These are phyloP conservation scores for Neurospora sp. DNA, from an alignment of 495 filamentous ascomycete genomes.

Conservation along the genomic window DNA sequence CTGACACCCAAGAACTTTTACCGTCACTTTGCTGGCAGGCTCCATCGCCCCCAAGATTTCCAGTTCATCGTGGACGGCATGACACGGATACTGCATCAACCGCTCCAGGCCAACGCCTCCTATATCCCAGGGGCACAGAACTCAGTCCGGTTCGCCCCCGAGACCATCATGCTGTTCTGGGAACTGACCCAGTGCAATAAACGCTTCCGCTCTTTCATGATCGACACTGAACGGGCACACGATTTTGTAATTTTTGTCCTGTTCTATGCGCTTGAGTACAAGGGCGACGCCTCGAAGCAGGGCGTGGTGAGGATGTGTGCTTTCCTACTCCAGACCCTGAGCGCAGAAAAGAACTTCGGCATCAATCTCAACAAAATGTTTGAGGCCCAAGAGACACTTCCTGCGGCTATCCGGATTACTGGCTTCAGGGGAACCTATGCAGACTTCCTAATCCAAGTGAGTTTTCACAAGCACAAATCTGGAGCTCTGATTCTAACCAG, in stretches of 20 bases:
- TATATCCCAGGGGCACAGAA: constrained; percentile 84
- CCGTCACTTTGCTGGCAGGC: constrained; percentile 79
- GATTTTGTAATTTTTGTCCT: constrained; percentile 87
- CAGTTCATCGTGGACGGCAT: constrained; percentile 96
- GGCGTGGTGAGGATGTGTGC: constrained; percentile 93
- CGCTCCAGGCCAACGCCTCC: constrained; percentile 74
- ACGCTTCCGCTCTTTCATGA: constrained; percentile 91
- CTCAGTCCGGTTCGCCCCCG: constrained; percentile 77
- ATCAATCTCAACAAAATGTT: constrained; percentile 83
- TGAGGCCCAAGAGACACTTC: constrained; percentile 80
- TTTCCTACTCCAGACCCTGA: constrained; percentile 91
- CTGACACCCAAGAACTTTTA: constrained; percentile 72
- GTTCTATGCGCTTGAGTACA: constrained; percentile 87
- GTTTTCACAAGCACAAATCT: constrained; percentile 18
- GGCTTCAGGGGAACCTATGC: constrained; percentile 88
- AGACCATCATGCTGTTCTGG: constrained; percentile 98
- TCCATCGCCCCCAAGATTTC: constrained; percentile 93
- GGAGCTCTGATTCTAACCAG: constrained; percentile 20
- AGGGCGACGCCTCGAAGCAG: constrained; percentile 75
- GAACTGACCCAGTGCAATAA: constrained; percentile 97
- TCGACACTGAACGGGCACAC: constrained; percentile 86
- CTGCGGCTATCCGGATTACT: constrained; percentile 63
- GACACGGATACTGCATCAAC: constrained; percentile 86
- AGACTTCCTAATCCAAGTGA: constrained; percentile 86
- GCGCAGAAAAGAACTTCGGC: constrained; percentile 85